A percentile compares a stretch with the other conserved stretches of the same genome.
These are phyloP conservation scores for Penicillium sp. DNA, from an alignment of 2,329 filamentous ascomycete genomes.

Conservation along the genomic window DNA sequence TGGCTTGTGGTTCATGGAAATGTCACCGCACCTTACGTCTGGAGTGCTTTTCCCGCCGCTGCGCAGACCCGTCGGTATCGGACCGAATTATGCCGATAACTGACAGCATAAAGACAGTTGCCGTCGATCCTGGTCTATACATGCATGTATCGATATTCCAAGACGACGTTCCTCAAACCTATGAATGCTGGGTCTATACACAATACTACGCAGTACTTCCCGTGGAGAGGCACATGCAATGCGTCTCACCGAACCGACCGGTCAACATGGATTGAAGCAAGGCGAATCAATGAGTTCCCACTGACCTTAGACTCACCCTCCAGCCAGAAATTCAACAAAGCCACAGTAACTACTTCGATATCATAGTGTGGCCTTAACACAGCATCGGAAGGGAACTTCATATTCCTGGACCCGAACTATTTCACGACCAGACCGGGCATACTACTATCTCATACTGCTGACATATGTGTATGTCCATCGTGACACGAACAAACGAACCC, in stretches of 20 bases:
- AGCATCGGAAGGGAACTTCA: neutral
- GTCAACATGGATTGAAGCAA: neutral
- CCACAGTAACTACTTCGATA: neutral
- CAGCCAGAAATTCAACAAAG: neutral
- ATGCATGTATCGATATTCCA: neutral
- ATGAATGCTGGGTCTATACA: neutral
- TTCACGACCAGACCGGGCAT: neutral
- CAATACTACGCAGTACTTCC: neutral
- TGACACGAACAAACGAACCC: conserved; percentile 8
- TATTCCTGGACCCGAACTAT: neutral
- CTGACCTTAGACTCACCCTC: neutral
- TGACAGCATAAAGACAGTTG: neutral
- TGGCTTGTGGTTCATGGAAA: neutral
- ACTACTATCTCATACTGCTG: neutral
- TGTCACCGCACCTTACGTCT: neutral
- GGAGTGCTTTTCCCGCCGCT: neutral
- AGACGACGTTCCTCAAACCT: neutral
- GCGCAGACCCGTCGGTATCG: neutral
- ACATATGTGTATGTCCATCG: neutral
- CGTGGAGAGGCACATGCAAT: neutral
- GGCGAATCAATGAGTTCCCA: neutral
- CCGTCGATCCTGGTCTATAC: neutral
- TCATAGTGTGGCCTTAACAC: neutral
- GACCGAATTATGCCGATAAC: neutral
- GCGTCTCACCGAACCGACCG: neutral